Percentiles rank a stretch among this genome's conserved stretches.
Conservation (phyloP, 495 filamentous ascomycete species). For the Aspergillus incahuasiensis region DNA sequence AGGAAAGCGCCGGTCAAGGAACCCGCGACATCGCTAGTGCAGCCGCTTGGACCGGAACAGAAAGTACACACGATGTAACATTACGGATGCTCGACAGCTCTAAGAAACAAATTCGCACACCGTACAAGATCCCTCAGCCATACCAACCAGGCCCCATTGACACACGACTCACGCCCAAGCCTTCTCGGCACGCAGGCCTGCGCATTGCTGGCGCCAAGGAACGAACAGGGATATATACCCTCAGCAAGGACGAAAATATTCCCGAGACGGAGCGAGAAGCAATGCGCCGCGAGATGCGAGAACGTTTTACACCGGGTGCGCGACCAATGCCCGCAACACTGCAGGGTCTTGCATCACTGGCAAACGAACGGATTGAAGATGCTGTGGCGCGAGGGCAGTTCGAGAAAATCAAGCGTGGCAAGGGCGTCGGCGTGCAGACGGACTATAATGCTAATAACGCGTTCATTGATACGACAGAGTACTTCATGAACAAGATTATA, state of each 20-base stretch:
- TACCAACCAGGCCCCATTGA: conserved; percentile 53
- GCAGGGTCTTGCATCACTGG: conserved; percentile 73
- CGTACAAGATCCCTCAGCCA: conserved; percentile 49
- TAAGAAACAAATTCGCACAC: conserved; percentile 63
- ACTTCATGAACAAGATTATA: conserved; percentile 98
- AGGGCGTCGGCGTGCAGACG: conserved; percentile 60
- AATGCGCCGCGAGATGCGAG: conserved; percentile 66
- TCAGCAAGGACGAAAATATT: conserved; percentile 54
- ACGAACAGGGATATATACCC: conserved; percentile 64
- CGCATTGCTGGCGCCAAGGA: conserved; percentile 77
- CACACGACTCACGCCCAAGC: conserved; percentile 51
- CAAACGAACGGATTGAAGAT: conserved; percentile 92
- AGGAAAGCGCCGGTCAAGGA: conserved; percentile 62
- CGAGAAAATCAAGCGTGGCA: conserved; percentile 78
- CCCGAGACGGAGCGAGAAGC: conserved; percentile 66
- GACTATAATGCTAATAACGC: conserved; percentile 82
- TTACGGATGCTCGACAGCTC: conserved; percentile 80
- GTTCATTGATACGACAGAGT: conserved; percentile 94
- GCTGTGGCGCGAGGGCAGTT: conserved; percentile 91
- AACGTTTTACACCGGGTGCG: conserved; percentile 70
- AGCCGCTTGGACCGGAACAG: conserved; percentile 73
- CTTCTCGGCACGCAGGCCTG: conserved; percentile 44
- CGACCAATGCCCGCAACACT: conserved; percentile 73
- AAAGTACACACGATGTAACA: conserved; percentile 67
- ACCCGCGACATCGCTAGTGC: conserved; percentile 68